Conservation (phyloP, 306 rosid species). For the Citrullus mucosospermus region DNA sequence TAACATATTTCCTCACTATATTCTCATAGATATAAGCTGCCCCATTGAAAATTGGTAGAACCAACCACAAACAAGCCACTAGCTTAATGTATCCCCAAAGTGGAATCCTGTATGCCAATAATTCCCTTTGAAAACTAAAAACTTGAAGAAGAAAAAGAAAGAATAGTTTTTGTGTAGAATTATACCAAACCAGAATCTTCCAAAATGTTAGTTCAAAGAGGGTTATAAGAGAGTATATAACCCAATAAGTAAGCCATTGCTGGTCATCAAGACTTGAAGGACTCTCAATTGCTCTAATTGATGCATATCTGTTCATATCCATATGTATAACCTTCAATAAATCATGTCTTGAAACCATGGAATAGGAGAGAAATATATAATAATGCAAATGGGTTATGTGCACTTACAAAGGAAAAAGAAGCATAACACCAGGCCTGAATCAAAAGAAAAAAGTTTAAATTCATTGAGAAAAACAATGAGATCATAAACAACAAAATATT, state of each 20-base stretch:
- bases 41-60: conserved; percentile 80
- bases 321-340: background rate
- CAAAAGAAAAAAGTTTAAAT: background rate
- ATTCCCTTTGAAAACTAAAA: background rate
- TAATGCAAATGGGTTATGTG: background rate
- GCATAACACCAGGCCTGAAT: conserved; percentile 81
- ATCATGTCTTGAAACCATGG: background rate
- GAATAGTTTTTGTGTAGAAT: background rate
- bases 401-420: conserved; percentile 84
- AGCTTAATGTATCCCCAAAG: conserved; percentile 77
- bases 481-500: background rate
- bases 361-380: background rate
- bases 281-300: conserved; percentile 81
- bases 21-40: conserved; percentile 77
- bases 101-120: conserved; percentile 41
- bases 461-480: background rate
- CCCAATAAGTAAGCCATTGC: conserved; percentile 95
- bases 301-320: conserved; percentile 47
- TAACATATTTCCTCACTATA: conserved; percentile 53
- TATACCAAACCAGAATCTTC: conserved; percentile 59
- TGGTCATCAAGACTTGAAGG: conserved; percentile 83
- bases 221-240: conserved; percentile 61
- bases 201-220: conserved; percentile 66
- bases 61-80: conserved; percentile 68
- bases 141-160: background rate